Evolutionary conservation across 75 land plant genomes (phyloP).

Genomic region (Larix kaempferi): DNA sequence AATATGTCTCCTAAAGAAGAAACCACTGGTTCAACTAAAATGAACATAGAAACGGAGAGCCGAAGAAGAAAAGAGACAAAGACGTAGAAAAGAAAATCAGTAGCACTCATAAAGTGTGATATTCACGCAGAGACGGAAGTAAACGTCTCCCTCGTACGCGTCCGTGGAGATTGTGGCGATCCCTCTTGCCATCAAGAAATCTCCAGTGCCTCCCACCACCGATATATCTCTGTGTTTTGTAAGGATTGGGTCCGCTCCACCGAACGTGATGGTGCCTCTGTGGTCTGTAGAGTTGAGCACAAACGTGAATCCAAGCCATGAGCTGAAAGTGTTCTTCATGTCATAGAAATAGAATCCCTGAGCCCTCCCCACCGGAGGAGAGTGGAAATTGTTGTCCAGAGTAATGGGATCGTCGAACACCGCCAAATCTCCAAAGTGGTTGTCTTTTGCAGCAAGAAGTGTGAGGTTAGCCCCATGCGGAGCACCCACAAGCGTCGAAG

Average conservation of each 20-base stretch:
- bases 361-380: slow-evolving; percentile 42
- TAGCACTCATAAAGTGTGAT: slow-evolving; percentile 50
- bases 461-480: slow-evolving; percentile 29
- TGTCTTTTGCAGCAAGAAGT: slow-evolving; percentile 17
- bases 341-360: slow-evolving; percentile 50
- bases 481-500: slow-evolving; percentile 37
- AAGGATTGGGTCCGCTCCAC: slow-evolving; percentile 44
- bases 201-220: slow-evolving; percentile 59
- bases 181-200: slow-evolving; percentile 56
- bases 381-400: slow-evolving; percentile 36
- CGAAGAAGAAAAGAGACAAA: too few species aligned
- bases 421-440: slow-evolving; percentile 46
- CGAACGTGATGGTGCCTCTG: slow-evolving; percentile 38
- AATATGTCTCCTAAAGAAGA: too few species aligned
- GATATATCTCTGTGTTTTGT: slow-evolving; percentile 40
- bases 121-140: slow-evolving; percentile 38
- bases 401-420: slow-evolving; percentile 63
- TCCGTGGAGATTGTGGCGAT: slow-evolving; percentile 47
- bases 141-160: slow-evolving; percentile 42
- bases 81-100: not conserved
- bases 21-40: too few species aligned
- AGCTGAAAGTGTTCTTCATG: slow-evolving; percentile 28
- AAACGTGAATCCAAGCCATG: slow-evolving; percentile 46
- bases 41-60: too few species aligned
- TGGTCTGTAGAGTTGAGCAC: slow-evolving; percentile 43